Evolutionary conservation across 2,329 filamentous ascomycete genomes (phyloP), one percentile per base, ranked within the genome.

Genomic region (Neodidymelliopsis sp.): DNA sequence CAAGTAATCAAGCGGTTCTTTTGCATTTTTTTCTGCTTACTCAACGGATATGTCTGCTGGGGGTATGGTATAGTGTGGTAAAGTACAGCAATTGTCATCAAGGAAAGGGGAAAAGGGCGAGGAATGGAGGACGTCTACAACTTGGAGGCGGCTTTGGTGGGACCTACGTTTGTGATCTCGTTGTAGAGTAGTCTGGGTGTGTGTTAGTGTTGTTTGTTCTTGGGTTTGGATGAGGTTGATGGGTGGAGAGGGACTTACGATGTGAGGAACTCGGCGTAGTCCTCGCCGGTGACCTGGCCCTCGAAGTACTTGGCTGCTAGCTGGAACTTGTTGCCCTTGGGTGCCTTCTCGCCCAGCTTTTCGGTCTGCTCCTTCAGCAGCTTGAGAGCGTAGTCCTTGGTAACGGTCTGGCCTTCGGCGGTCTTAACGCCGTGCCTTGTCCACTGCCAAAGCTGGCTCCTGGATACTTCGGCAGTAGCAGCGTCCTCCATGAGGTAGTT

Each of bases 401-500:
- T 92, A 61, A 99, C 87, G 67, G 85, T 89, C 82, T 93, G 92
- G 76, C 93, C 93, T 70, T 96, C 91, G 31, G 87, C 83, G 6
- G 92, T 96, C 54, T 82, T 83, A 52, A 93, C 78, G 42, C 83
- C 80, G 71, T 88, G 85, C 67, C 83, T 86, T 57, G 88, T 85
- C 94, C 94, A 99, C 75, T 99, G 94, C 93, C 93, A 96, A 34
- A 99, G 83, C 80, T 99, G 94, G 62, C 85, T 90, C 65, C 94
- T 87, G 47, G 90, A 95, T 4, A 99, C 94, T 75, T 99, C 94
- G 38, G 94, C 94, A 1, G 94, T 99, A 18, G 94, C 94, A 13
- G 94, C 94, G 65, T 97, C 94, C 79, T 99, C 94, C 93, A 97
- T 97, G 46, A 97, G 82, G 74, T 88, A 96, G 81, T 97, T 97